Conservation (phyloP, 1,139 yeast genomes). For the Saccharomyces hybrid region DNA sequence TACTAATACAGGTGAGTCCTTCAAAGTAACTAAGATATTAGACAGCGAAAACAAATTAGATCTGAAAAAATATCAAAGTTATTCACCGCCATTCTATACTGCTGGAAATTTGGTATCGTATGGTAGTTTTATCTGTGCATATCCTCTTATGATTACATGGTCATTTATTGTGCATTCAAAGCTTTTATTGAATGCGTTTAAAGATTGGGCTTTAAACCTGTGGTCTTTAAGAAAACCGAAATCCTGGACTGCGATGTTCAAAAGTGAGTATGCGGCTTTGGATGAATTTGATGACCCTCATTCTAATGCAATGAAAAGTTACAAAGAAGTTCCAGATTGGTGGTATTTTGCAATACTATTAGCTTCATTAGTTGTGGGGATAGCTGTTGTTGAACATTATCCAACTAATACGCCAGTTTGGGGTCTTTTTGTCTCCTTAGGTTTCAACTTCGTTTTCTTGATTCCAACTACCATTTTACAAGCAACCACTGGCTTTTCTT, state of each 20-base stretch:
- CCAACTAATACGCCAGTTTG: slow-evolving; percentile 39
- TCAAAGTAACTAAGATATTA: slow-evolving; percentile 39
- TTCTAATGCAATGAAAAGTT: slow-evolving; percentile 46
- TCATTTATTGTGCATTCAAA: slow-evolving; percentile 29
- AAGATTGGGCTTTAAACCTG: slow-evolving; percentile 28
- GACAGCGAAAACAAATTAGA: slow-evolving; percentile 37
- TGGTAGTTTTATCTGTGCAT: slow-evolving; percentile 51
- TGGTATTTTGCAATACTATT: slow-evolving; percentile 45
- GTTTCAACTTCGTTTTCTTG: slow-evolving; percentile 46
- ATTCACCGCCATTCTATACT: slow-evolving; percentile 52
- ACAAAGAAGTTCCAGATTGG: slow-evolving; percentile 59
- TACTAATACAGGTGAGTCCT: slow-evolving; percentile 42
- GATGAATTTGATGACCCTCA: slow-evolving; percentile 46
- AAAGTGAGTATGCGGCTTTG: slow-evolving; percentile 11
- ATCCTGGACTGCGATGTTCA: slow-evolving; percentile 18
- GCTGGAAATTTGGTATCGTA: slow-evolving; percentile 51
- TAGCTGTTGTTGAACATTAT: slow-evolving; percentile 41
- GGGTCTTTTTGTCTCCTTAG: slow-evolving; percentile 53
- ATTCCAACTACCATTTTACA: slow-evolving; percentile 45
- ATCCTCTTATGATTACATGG: slow-evolving; percentile 50
- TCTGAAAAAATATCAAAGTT: slow-evolving; percentile 36
- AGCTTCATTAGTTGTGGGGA: slow-evolving; percentile 44
- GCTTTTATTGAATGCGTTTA: slow-evolving; percentile 24
- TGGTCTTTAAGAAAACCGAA: slow-evolving; percentile 27
- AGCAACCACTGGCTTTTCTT: slow-evolving; percentile 45